Percentiles rank a stretch among this genome's conserved stretches.
Conservation (phyloP, 2,329 filamentous ascomycete species). For the Botrytis hyacinthi region DNA sequence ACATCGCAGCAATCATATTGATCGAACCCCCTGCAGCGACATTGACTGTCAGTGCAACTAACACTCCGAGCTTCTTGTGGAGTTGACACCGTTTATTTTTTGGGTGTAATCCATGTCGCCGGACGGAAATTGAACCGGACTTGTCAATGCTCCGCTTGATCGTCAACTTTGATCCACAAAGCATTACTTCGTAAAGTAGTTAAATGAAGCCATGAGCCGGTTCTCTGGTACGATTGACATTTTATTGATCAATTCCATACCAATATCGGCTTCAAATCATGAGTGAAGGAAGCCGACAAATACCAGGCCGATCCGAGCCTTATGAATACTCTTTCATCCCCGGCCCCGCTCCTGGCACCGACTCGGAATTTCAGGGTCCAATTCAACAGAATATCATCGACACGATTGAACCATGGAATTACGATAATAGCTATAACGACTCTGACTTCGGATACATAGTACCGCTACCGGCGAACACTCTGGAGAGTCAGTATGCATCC, state of each 20-base stretch:
- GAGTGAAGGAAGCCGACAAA: slow-evolving; percentile 1
- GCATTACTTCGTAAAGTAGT: slow-evolving; percentile 8
- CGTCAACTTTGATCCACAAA: slow-evolving; percentile 5
- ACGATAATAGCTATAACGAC: background rate
- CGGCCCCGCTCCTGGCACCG: background rate
- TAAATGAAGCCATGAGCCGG: background rate
- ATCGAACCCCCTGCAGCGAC: background rate
- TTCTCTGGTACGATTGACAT: background rate
- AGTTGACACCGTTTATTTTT: background rate
- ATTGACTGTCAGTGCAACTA: background rate
- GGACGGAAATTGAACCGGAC: slow-evolving; percentile 15
- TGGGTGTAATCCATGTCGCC: background rate
- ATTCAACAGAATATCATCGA: slow-evolving; percentile 7
- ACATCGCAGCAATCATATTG: background rate
- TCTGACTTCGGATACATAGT: background rate
- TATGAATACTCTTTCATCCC: slow-evolving; percentile 5
- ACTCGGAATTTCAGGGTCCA: background rate
- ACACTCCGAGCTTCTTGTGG: slow-evolving; percentile 6
- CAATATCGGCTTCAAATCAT: slow-evolving; percentile 1
- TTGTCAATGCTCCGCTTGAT: slow-evolving; percentile 4
- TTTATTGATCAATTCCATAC: background rate
- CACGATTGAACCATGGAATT: slow-evolving; percentile 11
- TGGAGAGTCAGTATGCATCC: background rate
- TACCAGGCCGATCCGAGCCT: slow-evolving; percentile 3
- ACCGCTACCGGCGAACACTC: background rate